phyloP scores from a whole-genome alignment of 352 stramenopile genomes.

The Pythium vanterpoolii region DNA sequence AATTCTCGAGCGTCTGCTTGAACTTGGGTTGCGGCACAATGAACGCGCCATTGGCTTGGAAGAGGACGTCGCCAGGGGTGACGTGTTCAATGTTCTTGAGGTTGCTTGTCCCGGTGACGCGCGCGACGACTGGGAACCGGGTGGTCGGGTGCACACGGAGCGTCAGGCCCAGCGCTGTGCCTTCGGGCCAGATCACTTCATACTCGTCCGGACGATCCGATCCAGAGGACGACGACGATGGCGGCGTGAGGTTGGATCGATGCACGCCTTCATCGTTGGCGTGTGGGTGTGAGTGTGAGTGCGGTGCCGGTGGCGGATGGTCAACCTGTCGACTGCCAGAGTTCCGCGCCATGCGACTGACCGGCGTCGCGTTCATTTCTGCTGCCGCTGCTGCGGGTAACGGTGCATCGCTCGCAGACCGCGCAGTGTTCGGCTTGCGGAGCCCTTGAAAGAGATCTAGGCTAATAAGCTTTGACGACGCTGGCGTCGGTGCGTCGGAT shows the following conservation, averaged over 20 bases:
- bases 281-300: not conserved
- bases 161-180: conserved; percentile 36
- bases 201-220: conserved; percentile 30
- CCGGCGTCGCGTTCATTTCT: not conserved
- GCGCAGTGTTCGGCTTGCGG: conserved; percentile 16
- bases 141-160: conserved; percentile 39
- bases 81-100: conserved; percentile 43
- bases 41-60: conserved; percentile 32
- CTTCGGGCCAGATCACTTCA: conserved; percentile 41
- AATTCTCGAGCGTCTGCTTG: conserved; percentile 39
- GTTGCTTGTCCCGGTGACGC: conserved; percentile 42
- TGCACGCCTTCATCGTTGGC: conserved; percentile 3
- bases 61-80: conserved; percentile 37
- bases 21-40: conserved; percentile 45
- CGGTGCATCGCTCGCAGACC: conserved; percentile 19
- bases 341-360: conserved; percentile 11
- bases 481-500: not conserved
- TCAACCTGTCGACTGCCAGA: conserved; percentile 13
- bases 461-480: conserved; percentile 25
- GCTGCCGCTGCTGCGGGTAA: not conserved
- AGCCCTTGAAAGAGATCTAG: conserved; percentile 21
- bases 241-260: conserved; percentile 2
- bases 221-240: conserved; percentile 6
- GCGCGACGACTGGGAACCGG: conserved; percentile 39
- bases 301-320: not conserved